phyloP scores from a whole-genome alignment of 768 basidiomycete species.

The Amanita pallidorosea region DNA sequence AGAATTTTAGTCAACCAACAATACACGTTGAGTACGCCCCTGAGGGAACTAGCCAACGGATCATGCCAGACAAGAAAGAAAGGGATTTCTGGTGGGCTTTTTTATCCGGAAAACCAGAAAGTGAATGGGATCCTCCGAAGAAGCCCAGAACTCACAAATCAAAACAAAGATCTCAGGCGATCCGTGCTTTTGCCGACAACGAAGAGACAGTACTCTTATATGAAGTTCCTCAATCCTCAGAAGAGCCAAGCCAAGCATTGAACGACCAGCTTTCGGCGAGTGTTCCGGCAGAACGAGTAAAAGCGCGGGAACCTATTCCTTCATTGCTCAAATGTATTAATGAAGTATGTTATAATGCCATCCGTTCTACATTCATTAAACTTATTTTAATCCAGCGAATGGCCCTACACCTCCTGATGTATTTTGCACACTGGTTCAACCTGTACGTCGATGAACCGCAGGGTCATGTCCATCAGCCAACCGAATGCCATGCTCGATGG shows the following conservation, averaged over 20 bases:
- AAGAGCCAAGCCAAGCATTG: background rate
- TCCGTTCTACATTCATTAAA: conserved; percentile 6
- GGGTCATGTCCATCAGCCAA: conserved; percentile 26
- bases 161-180: conserved; percentile 17
- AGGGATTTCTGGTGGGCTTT: conserved; percentile 78
- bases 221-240: background rate
- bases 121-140: conserved; percentile 54
- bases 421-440: conserved; percentile 76
- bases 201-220: conserved; percentile 6
- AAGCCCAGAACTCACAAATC: conserved; percentile 20
- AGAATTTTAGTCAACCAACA: conserved; percentile 64
- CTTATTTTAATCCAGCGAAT: conserved; percentile 34
- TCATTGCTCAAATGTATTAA: conserved; percentile 48
- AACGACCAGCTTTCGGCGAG: background rate
- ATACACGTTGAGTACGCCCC: conserved; percentile 29
- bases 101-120: conserved; percentile 55
- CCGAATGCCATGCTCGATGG: conserved; percentile 61
- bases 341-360: conserved; percentile 36
- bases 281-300: background rate
- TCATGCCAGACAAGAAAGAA: conserved; percentile 62
- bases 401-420: conserved; percentile 72
- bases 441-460: conserved; percentile 38
- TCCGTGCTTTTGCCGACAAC: conserved; percentile 7
- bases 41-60: conserved; percentile 17
- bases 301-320: conserved; percentile 49